Conservation (phyloP, 192 early-diverging fungal species). For the Mortierella alpina region DNA sequence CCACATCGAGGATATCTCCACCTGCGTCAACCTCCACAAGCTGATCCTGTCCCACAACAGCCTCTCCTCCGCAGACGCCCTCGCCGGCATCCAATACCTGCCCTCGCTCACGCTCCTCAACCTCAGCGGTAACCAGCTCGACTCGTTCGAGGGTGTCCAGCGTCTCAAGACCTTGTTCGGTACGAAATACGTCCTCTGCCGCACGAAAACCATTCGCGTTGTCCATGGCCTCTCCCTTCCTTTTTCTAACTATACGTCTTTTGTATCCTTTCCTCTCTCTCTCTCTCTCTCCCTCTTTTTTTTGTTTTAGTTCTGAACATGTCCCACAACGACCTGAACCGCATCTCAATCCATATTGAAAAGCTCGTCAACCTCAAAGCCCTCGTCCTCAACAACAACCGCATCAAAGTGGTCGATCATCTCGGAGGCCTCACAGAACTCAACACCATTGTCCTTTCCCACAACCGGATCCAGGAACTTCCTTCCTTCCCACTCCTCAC, state of each 20-base stretch:
- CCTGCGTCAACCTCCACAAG: slow-evolving; percentile 68
- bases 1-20: slow-evolving; percentile 77
- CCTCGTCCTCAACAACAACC: slow-evolving; percentile 83
- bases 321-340: slow-evolving; percentile 71
- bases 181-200: slow-evolving; percentile 21
- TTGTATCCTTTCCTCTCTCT: not conserved
- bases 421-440: slow-evolving; percentile 66
- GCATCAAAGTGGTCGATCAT: slow-evolving; percentile 73
- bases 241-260: not conserved
- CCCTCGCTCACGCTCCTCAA: slow-evolving; percentile 71
- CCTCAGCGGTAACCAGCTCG: slow-evolving; percentile 72
- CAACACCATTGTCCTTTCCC: slow-evolving; percentile 84
- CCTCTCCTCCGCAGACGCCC: slow-evolving; percentile 61
- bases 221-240: not conserved
- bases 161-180: slow-evolving; percentile 69
- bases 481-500: slow-evolving; percentile 65
- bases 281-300: too few species aligned
- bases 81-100: slow-evolving; percentile 65
- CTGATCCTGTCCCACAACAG: slow-evolving; percentile 70
- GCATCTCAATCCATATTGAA: slow-evolving; percentile 67
- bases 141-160: slow-evolving; percentile 64
- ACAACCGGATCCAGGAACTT: slow-evolving; percentile 74
- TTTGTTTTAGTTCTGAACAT: slow-evolving; percentile 75
- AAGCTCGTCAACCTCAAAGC: slow-evolving; percentile 77
- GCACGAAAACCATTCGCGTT: not conserved